A percentile compares a stretch with the other conserved stretches of the same genome.
Conservation (phyloP, 2,329 filamentous ascomycete species). For the Colletotrichum australisinense region DNA sequence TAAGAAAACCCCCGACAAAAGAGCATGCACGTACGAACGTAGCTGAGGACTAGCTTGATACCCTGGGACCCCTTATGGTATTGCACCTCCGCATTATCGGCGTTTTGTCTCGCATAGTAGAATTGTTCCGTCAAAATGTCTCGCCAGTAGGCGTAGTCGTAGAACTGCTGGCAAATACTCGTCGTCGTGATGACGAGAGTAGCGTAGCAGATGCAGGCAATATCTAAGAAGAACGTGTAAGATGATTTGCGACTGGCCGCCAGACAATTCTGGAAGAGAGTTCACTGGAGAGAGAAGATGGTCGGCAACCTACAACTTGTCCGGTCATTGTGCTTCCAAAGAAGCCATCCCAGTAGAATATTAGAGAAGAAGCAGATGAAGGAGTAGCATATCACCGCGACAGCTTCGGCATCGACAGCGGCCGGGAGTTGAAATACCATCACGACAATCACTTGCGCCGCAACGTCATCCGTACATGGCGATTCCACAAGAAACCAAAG, state of each 20-base stretch:
- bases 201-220: conserved; percentile 27
- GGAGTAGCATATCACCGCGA: conserved; percentile 26
- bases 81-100: conserved; percentile 29
- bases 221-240: conserved; percentile 7
- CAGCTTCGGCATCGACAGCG: conserved; percentile 23
- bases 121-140: conserved; percentile 31
- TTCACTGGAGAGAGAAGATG: background rate
- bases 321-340: conserved; percentile 32
- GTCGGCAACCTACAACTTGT: conserved; percentile 22
- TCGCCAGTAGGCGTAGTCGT: conserved; percentile 21
- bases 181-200: conserved; percentile 26
- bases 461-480: conserved; percentile 28
- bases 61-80: conserved; percentile 25
- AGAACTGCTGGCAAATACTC: conserved; percentile 28
- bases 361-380: conserved; percentile 30
- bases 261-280: background rate
- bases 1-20: background rate
- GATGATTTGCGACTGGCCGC: background rate
- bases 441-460: conserved; percentile 14
- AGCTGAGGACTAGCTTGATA: conserved; percentile 27
- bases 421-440: conserved; percentile 35
- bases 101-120: conserved; percentile 23
- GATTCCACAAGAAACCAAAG: background rate
- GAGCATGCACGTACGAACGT: conserved; percentile 16
- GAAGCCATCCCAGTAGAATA: conserved; percentile 25